Conservation (phyloP, 2,329 filamentous ascomycete genomes). For the Cryphonectria nitschkei region DNA sequence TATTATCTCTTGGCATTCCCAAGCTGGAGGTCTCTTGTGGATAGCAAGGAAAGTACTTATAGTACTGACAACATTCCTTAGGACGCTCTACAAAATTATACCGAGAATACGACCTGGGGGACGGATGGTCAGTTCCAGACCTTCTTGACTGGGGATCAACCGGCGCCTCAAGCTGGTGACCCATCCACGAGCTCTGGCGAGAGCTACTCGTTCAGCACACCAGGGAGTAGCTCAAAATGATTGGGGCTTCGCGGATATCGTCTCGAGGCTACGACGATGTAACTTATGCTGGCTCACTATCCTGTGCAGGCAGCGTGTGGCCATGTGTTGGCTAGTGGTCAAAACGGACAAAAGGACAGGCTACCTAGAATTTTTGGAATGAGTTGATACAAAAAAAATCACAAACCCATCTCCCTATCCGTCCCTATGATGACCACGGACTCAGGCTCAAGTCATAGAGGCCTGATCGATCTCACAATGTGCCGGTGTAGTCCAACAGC, state of each 20-base stretch:
- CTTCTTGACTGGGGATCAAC: constrained; percentile 43
- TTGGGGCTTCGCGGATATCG: neutral
- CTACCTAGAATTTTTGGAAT: neutral
- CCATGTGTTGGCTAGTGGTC: neutral
- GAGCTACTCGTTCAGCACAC: constrained; percentile 27
- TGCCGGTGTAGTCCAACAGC: neutral
- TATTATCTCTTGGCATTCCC: neutral
- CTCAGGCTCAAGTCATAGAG: neutral
- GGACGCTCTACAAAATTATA: constrained; percentile 61
- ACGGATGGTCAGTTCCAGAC: constrained; percentile 57
- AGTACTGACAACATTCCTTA: constrained; percentile 37
- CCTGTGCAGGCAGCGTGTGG: neutral
- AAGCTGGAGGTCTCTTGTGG: neutral
- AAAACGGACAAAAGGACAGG: neutral
- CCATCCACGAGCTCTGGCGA: constrained; percentile 28
- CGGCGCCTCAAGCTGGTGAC: constrained; percentile 10
- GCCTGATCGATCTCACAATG: neutral
- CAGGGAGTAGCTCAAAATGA: constrained; percentile 24
- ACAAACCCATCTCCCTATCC: constrained; percentile 25
- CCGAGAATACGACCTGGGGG: constrained; percentile 58
- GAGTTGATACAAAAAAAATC: constrained; percentile 16
- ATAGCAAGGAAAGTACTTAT: neutral
- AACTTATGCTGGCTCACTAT: neutral
- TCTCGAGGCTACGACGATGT: neutral
- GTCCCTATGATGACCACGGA: neutral